Base-by-base conservation (phyloP, 169 alveolate species). In the Plasmodium gaboni region DNA sequence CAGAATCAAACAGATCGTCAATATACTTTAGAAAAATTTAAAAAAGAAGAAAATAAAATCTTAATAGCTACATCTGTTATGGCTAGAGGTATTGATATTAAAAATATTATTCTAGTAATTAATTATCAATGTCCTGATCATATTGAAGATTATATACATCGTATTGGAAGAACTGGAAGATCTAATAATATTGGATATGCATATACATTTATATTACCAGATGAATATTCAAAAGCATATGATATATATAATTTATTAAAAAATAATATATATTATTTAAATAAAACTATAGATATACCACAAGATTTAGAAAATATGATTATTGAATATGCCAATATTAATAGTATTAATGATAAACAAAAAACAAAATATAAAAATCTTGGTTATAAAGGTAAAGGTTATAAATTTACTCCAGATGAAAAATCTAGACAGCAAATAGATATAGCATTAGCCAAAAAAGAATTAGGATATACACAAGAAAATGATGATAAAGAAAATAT, bases 151-250 rank as follows among this genome's bases (percentile, higher is more conserved):
- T 99, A 98, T 92, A 98, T 99, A 17, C 99, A 99, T 95, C 93
- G 99, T 83, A 98, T 98, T 22, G 99, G 99, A 1, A 94, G 99
- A 73, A 99, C 99, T 0, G 99, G 99, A 1, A 88, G 99, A 50
- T 99, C 99, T 3, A 99, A 99, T 12, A 97, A 95, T 59, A 95
- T 97, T 46, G 99, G 99, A 12, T 97, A 98, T 9, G 98, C 99
- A 2, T 97, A 97, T 83, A 99, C 99, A 26, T 98, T 99, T 88
- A 93, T 99, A 12, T 91, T 96, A 7, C 96, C 97, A 0, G 97
- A 97, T 38, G 99, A 98, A 42, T 99, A 98, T 53, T 97, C 96
- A 42, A 94, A 98, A 88, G 99, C 99, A 1, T 97, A 95, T 61
- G 99, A 98, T 74, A 95, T 98, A 12, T 96, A 97, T 28, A 97